Base-by-base conservation (phyloP, 352 stramenopile species). In the Pythium sp. region DNA sequence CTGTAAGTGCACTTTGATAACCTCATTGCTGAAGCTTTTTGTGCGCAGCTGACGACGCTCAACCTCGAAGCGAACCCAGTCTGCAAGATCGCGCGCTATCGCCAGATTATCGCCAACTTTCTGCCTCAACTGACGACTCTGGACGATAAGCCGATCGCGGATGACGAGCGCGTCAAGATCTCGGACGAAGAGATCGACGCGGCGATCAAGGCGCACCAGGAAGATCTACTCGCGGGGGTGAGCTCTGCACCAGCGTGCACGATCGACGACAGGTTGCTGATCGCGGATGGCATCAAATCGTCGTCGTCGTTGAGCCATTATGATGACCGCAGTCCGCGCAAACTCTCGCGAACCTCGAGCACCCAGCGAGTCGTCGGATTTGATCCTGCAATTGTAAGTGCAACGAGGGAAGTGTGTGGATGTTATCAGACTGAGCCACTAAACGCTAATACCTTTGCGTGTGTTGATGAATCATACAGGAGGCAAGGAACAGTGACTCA, bases 31-130 rank as follows among this genome's bases (percentile, higher is more conserved):
- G 18, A 59, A 91, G 86, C 81, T 0, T 90, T 90, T 67, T 94
- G 88, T 61, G 76, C 75, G 0, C 75, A 93, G 64, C 67, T 97
- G 20, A 76, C 60, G n/a, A 70, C 72, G 3, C 69, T 97, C 5
- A 89, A 77, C 26, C 72, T 96, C 28, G 59, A 67, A 14, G 82
- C 69, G 11, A 97, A 97, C 55, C 81, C 84, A 4, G 71, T 96
- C 12, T 89, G 81, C 51, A 74, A 60, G 3, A 73, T 91, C 67
- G 47, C 71, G 5, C 64, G 77, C 7, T 97, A 94, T 66, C 79
- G 84, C 4, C 72, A 79, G 22, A 90, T 94, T 62, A 65, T 92
- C 28, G 76, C 72, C 28, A 92, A 78, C 32, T 91, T 92, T 58
- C 68, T 93, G n/a, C 89, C 86, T 14, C 85, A 93, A 46, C 73